Percentiles rank a stretch among this genome's conserved stretches.
Evolutionary conservation across 805 yeast species (phyloP).

Genomic region (Saturnispora mendoncae): DNA sequence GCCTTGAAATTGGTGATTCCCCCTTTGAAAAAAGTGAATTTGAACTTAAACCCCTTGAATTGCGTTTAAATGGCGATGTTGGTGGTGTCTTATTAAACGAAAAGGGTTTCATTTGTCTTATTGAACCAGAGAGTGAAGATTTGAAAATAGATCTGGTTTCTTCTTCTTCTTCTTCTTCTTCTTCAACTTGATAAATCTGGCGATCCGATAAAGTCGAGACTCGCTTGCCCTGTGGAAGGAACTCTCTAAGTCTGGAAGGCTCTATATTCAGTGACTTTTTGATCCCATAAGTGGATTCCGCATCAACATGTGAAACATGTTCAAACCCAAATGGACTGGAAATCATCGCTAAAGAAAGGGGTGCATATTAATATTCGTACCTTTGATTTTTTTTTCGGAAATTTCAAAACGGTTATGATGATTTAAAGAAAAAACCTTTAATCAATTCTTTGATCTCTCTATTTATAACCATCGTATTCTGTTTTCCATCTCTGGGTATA

Average conservation of each 20-base stretch:
- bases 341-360: background rate
- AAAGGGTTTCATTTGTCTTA: background rate
- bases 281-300: background rate
- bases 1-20: background rate
- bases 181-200: too few relatives aligned
- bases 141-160: background rate
- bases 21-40: background rate
- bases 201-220: too few relatives aligned
- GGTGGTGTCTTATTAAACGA: constrained; percentile 7
- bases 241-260: background rate
- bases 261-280: background rate
- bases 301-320: constrained; percentile 6
- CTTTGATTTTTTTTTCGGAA: too few relatives aligned
- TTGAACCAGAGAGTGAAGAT: background rate
- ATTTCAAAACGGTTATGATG: too few relatives aligned
- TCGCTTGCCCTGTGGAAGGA: too few relatives aligned
- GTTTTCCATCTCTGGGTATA: too few relatives aligned
- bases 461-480: too few relatives aligned
- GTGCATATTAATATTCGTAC: too few relatives aligned
- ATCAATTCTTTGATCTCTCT: too few relatives aligned
- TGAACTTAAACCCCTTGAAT: background rate
- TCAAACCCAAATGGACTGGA: constrained; percentile 11
- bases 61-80: background rate
- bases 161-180: background rate
- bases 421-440: too few relatives aligned